Conservation (phyloP, 805 yeast genomes). For the Brettanomyces nanus region DNA sequence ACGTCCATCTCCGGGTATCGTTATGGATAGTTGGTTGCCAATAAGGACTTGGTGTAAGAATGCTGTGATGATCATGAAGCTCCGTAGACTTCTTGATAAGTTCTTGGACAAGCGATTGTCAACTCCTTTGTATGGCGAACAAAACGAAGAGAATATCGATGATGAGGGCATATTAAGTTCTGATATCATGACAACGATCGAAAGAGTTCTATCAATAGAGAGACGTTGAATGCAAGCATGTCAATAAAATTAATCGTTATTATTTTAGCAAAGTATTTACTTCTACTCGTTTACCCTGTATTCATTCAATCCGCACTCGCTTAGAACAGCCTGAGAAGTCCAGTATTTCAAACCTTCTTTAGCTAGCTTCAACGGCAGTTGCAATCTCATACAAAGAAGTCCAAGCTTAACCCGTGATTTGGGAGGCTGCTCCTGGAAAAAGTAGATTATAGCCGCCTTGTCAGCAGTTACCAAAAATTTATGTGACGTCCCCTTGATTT, state of each 20-base stretch:
- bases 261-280: not conserved
- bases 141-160: slow-evolving; percentile 6
- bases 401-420: slow-evolving; percentile 17
- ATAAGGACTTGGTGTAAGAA: slow-evolving; percentile 90
- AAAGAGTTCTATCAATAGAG: slow-evolving; percentile 18
- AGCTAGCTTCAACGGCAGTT: slow-evolving; percentile 36
- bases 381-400: slow-evolving; percentile 29
- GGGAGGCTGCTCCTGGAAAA: slow-evolving; percentile 18
- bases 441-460: slow-evolving; percentile 49
- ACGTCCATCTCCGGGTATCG: slow-evolving; percentile 69
- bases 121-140: slow-evolving; percentile 10
- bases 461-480: slow-evolving; percentile 54
- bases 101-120: slow-evolving; percentile 53
- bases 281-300: slow-evolving; percentile 34
- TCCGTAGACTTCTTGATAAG: slow-evolving; percentile 58
- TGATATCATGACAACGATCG: slow-evolving; percentile 33
- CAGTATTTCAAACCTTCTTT: slow-evolving; percentile 45
- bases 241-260: not conserved
- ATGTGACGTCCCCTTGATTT: slow-evolving; percentile 33
- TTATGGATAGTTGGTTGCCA: slow-evolving; percentile 85
- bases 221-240: slow-evolving; percentile 2
- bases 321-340: slow-evolving; percentile 51
- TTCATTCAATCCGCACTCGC: slow-evolving; percentile 27
- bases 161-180: slow-evolving; percentile 20
- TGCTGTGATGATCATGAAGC: slow-evolving; percentile 71